Percentiles rank a stretch among this genome's conserved stretches.
Evolutionary conservation across 805 yeast genomes (phyloP).

Genomic region (Limtongozyma cylindracea): DNA sequence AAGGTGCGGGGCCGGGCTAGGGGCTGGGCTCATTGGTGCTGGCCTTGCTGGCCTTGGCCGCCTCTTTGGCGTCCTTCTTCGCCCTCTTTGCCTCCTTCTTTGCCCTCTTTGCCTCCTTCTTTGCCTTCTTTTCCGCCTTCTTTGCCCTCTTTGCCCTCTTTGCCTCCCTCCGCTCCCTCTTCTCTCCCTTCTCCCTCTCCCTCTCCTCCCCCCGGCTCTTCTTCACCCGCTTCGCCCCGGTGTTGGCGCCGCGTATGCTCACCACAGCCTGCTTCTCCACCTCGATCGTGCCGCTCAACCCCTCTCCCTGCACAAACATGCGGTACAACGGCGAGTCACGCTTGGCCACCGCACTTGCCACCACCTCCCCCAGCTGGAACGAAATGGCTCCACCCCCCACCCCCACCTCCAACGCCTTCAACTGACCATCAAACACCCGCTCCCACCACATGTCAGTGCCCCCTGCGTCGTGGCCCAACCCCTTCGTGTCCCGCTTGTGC

Average conservation of each 20-base stretch:
- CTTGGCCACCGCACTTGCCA: conserved; percentile 19
- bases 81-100: too few species aligned
- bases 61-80: neutral
- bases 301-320: conserved; percentile 76
- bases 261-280: conserved; percentile 5
- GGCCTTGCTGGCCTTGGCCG: neutral
- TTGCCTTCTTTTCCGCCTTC: too few species aligned
- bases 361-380: conserved; percentile 21
- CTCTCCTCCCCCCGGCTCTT: neutral
- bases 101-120: too few species aligned
- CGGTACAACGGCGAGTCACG: conserved; percentile 50
- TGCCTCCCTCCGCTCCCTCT: neutral
- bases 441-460: conserved; percentile 97
- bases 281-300: conserved; percentile 52
- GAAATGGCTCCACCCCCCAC: too few species aligned
- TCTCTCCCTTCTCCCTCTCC: neutral
- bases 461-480: conserved; percentile 58
- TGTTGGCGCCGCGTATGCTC: neutral
- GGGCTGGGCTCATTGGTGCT: neutral
- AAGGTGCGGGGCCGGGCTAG: too few species aligned
- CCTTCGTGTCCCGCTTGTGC: conserved; percentile 78
- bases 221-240: neutral
- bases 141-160: too few species aligned
- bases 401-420: conserved; percentile 46
- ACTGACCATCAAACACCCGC: conserved; percentile 76